Base-by-base conservation (phyloP, 306 rosid species). In the apple (Malus domestica) region DNA sequence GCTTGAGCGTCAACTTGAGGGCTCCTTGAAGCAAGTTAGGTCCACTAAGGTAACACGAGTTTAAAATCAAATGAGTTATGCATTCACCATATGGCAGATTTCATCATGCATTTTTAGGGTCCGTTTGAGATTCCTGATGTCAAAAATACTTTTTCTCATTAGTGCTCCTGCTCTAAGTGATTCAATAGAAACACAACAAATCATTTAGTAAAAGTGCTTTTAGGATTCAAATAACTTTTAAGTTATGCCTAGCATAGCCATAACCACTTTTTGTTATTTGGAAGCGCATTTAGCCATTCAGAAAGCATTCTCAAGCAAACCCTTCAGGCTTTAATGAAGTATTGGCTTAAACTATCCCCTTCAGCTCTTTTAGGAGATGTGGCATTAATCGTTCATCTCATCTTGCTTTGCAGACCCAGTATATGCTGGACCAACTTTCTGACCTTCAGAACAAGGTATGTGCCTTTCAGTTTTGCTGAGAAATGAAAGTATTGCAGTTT, bases 371-470 rank as follows among this genome's bases (percentile, higher is more conserved):
- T 49, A 49, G 55, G 55, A 49, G 67, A 14, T 27, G 67, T 6
- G 3, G 40, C 42, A 30, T 14, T 15, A 16, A 30, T 49, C 16
- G 20, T 49, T 49, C 55, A 49, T 15, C 55, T 49, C 55, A 57
- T 81, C 20, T 83, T 71, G 12, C 68, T 72, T 83, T 86, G 84
- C 93, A 95, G 99, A 95, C 99, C n/a, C 99, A 95, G 72, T 87
- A 65, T 79, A 88, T 95, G 99, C 90, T 95, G 77, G 99, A 92
- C 90, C 97, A 88, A 82, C 90, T 95, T 70, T 57, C 89, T 88
- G 97, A 92, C 76, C 97, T 92, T 80, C 97, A 95, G 75, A 92
- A 82, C 78, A 90, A 87, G 97, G 99, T 95, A 90, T 22, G 27
- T 65, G 20, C 29, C 58, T 29, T 6, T 12, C 25, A 10, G 57